Evolutionary conservation across 2,329 filamentous ascomycete species (phyloP).

Genomic region (Sarocladium oryzae): DNA sequence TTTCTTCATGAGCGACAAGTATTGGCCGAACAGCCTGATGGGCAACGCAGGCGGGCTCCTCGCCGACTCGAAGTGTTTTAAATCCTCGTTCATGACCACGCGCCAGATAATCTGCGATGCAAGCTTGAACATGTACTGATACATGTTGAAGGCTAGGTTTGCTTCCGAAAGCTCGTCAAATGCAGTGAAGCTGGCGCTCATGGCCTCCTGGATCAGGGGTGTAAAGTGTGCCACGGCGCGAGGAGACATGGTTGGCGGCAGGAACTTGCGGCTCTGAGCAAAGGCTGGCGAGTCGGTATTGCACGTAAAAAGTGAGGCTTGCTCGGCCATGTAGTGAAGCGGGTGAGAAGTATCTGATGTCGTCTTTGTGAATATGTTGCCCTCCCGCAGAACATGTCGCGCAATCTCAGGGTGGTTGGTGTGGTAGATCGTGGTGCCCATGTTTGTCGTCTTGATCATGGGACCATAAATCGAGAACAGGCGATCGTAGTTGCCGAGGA

Average conservation of each 20-base stretch:
- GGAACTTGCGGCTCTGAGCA: slow-evolving; percentile 51
- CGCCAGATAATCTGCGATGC: slow-evolving; percentile 38
- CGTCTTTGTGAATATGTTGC: slow-evolving; percentile 46
- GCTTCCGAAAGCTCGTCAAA: slow-evolving; percentile 43
- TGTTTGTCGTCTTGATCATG: slow-evolving; percentile 43
- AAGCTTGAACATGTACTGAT: slow-evolving; percentile 44
- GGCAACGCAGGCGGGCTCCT: slow-evolving; percentile 46
- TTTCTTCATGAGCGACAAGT: slow-evolving; percentile 52
- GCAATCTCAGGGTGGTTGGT: slow-evolving; percentile 44
- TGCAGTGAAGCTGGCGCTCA: slow-evolving; percentile 43
- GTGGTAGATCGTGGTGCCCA: slow-evolving; percentile 42
- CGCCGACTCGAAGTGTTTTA: slow-evolving; percentile 34
- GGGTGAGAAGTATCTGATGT: slow-evolving; percentile 39
- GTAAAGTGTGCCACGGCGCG: slow-evolving; percentile 57
- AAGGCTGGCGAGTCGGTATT: slow-evolving; percentile 47
- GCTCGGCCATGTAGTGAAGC: slow-evolving; percentile 34
- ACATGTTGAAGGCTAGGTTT: slow-evolving; percentile 41
- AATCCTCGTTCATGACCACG: slow-evolving; percentile 38
- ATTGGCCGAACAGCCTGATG: slow-evolving; percentile 41
- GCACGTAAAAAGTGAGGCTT: slow-evolving; percentile 38
- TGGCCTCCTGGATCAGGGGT: slow-evolving; percentile 49
- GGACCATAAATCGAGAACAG: slow-evolving; percentile 47
- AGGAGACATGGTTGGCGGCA: slow-evolving; percentile 51
- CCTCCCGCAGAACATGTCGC: slow-evolving; percentile 39
- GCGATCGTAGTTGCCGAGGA: slow-evolving; percentile 49